phyloP scores from a whole-genome alignment of 2,329 filamentous ascomycete species.

The Ramularia endophylla region DNA sequence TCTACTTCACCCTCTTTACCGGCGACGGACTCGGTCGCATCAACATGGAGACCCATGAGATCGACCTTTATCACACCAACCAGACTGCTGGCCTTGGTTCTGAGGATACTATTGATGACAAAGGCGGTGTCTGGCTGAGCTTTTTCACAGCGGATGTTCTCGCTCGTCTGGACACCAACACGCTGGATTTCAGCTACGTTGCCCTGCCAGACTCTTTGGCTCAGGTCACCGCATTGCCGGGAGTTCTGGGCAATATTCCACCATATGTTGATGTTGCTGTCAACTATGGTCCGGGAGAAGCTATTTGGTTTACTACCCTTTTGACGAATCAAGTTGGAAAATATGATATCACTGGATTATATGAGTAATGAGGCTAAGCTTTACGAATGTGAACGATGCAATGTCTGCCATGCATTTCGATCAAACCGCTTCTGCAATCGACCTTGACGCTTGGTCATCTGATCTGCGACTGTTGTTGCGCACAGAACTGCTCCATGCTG shows the following conservation, averaged over 20 bases:
- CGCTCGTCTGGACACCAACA: constrained; percentile 14
- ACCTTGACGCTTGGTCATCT: no score
- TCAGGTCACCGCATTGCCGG: constrained; percentile 1
- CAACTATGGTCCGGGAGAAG: constrained; percentile 18
- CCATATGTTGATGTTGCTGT: constrained; percentile 17
- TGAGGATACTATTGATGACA: constrained; percentile 18
- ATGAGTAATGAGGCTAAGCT: no score
- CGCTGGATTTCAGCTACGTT: constrained; percentile 12
- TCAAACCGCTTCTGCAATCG: no score
- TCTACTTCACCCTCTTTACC: constrained; percentile 19
- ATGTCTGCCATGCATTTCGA: no score
- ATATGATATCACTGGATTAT: constrained; percentile 8
- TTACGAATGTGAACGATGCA: no score
- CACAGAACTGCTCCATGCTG: no score
- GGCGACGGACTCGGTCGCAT: constrained; percentile 20
- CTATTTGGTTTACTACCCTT: constrained; percentile 14
- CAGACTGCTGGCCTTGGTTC: constrained; percentile 11
- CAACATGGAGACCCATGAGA: constrained; percentile 14
- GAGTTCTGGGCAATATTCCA: constrained; percentile 9
- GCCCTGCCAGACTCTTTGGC: constrained; percentile 8
- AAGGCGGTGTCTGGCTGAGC: constrained; percentile 16
- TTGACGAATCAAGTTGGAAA: constrained; percentile 13
- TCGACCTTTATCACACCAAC: constrained; percentile 18
- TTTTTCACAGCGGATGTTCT: constrained; percentile 14
- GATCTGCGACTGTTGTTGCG: no score